Evolutionary conservation across 2,329 filamentous ascomycete species (phyloP), one percentile per base, ranked within the genome.

Genomic region (Fusarium sp.): DNA sequence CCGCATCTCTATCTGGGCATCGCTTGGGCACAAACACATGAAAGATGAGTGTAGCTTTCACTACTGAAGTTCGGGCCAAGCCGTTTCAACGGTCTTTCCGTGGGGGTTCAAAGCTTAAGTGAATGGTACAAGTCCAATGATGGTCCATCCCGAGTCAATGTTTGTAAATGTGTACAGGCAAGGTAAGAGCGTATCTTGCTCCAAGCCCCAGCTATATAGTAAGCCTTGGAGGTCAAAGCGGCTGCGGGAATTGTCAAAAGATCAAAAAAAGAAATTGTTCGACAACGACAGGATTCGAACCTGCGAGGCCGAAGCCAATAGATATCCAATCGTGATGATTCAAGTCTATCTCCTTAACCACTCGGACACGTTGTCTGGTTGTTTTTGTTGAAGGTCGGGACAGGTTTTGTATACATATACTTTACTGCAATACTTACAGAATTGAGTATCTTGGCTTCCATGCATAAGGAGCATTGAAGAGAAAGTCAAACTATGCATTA

Each of bases 271-370:
- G 15, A 20, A 24, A 6, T 16, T 18, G 3, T 6, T n/a, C 58
- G 61, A 62, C 58, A 63, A 56, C 58, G 61, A 13, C 44, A 57
- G 11, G 44, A 25, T 64, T 63, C 49, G 61, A 64, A 64, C 49
- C 11, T 64, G 11, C 61, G 58, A 27, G 49, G 58, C 58, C 61
- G 49, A 63, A 63, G 61, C 61, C 61, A 64, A 8, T 11, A 64
- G 61, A 64, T 62, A 24, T 18, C 61, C 22, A 34, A 43, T 9
- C 27, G n/a, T 27, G 3, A 8, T 27, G 30, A 32, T 64, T 64
- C 61, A 64, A 62, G 61, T 64, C 61, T 64, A 12, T 8, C 58
- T 63, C 60, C 60, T n/a, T 63, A 62, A 63, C 60, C 61, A 64
- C 61, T 64, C 58, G 61, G 61, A 64, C 61, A 64, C 61, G 48